Conservation (phyloP, 441 rosid genomes). For the Pelargonium cotyledonis region DNA sequence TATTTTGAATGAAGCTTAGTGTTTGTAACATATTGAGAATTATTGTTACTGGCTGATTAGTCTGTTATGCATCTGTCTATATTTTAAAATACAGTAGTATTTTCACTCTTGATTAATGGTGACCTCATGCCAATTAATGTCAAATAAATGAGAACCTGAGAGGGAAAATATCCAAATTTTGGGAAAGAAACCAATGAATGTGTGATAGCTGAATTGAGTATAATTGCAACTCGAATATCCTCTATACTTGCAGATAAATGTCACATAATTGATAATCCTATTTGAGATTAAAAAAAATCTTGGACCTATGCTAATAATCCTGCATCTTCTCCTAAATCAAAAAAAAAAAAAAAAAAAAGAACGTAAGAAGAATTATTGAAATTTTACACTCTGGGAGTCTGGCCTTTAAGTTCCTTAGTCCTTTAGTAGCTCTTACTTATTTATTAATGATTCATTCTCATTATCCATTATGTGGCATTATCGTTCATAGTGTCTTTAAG, state of each 20-base stretch:
- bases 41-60: neutral
- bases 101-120: neutral
- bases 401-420: no score
- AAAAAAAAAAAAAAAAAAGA: no score
- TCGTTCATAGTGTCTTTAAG: neutral
- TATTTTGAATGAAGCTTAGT: neutral
- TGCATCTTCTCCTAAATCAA: neutral
- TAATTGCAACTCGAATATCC: neutral
- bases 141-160: neutral
- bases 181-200: neutral
- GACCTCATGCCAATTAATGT: neutral
- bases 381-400: neutral
- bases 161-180: neutral
- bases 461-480: no score
- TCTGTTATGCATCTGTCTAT: neutral
- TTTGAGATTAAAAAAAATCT: neutral
- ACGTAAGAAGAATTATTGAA: neutral
- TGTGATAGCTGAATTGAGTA: neutral
- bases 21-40: neutral
- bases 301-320: neutral
- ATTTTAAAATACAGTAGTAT: neutral
- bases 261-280: neutral
- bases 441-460: no score
- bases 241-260: neutral
- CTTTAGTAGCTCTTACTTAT: no score